Conservation (phyloP, 441 rosid species). For the Populus hybrid region DNA sequence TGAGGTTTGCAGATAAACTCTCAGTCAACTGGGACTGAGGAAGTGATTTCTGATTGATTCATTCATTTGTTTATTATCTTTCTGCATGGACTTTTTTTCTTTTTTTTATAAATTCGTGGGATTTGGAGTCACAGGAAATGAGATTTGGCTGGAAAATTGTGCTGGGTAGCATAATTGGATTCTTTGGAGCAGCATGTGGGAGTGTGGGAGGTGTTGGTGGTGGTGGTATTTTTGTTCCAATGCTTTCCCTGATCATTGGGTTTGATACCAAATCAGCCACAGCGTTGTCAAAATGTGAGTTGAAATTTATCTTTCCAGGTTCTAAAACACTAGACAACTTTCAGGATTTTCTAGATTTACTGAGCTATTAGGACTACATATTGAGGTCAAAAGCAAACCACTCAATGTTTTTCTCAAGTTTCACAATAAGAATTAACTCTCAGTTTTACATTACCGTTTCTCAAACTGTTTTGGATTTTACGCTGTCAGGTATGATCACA, state of each 20-base stretch:
- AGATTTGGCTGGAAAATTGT: constrained; percentile 55
- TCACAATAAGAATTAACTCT: background rate
- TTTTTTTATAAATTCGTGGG: background rate
- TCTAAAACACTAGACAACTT: background rate
- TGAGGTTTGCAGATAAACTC: background rate
- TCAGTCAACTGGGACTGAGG: background rate
- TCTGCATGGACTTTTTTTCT: background rate
- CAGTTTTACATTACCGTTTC: background rate
- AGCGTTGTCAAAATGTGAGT: constrained; percentile 62
- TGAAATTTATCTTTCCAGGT: background rate
- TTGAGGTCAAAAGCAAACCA: background rate
- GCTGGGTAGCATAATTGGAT: constrained; percentile 47
- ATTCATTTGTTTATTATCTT: background rate
- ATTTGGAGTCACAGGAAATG: constrained; percentile 34
- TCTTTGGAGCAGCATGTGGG: constrained; percentile 69
- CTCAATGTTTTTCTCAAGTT: background rate
- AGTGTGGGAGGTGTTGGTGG: constrained; percentile 77
- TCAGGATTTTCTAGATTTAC: background rate
- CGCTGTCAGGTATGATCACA: constrained; percentile 51
- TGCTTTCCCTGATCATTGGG: constrained; percentile 53
- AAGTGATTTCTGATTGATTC: background rate
- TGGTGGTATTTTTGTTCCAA: constrained; percentile 67
- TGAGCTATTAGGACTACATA: background rate
- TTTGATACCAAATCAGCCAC: constrained; percentile 65
- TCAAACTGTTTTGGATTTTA: background rate